Evolutionary conservation across 805 yeast species (phyloP).

Genomic region (Wickerhamomyces ciferrii): DNA sequence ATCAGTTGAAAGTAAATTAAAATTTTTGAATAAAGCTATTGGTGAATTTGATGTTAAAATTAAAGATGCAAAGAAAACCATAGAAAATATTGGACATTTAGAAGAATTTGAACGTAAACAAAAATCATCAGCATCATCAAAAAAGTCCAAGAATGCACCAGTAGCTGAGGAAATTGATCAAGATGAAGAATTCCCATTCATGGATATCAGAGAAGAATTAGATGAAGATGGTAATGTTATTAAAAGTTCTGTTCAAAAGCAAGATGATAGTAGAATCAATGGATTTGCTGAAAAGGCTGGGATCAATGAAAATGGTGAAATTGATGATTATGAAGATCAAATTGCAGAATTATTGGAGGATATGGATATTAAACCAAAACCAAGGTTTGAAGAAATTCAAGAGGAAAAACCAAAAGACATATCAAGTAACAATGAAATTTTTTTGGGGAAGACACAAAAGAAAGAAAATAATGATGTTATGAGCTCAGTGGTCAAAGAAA

Average conservation of each 20-base stretch:
- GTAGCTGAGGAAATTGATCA: conserved; percentile 30
- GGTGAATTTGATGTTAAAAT: conserved; percentile 34
- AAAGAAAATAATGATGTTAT: conserved; percentile 6
- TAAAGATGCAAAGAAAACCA: conserved; percentile 30
- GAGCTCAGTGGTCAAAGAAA: conserved; percentile 1
- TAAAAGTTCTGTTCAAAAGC: neutral
- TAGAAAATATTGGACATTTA: conserved; percentile 24
- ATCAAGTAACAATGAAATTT: conserved; percentile 4
- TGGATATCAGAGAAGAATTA: conserved; percentile 80
- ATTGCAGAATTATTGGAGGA: conserved; percentile 25
- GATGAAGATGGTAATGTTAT: conserved; percentile 59
- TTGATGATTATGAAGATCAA: conserved; percentile 10
- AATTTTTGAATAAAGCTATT: conserved; percentile 30
- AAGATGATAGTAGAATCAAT: neutral
- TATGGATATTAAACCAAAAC: conserved; percentile 14
- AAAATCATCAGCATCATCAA: neutral
- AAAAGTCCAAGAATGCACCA: neutral
- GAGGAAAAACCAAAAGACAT: neutral
- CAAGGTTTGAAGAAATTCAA: conserved; percentile 6
- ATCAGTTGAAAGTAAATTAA: conserved; percentile 23
- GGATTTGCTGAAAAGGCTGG: neutral
- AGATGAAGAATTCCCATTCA: conserved; percentile 44
- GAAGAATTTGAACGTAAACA: conserved; percentile 6
- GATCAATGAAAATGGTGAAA: conserved; percentile 26
- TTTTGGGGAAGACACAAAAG: no score